phyloP scores from a whole-genome alignment of 495 filamentous ascomycete genomes.

The Penicillium antarcticum region DNA sequence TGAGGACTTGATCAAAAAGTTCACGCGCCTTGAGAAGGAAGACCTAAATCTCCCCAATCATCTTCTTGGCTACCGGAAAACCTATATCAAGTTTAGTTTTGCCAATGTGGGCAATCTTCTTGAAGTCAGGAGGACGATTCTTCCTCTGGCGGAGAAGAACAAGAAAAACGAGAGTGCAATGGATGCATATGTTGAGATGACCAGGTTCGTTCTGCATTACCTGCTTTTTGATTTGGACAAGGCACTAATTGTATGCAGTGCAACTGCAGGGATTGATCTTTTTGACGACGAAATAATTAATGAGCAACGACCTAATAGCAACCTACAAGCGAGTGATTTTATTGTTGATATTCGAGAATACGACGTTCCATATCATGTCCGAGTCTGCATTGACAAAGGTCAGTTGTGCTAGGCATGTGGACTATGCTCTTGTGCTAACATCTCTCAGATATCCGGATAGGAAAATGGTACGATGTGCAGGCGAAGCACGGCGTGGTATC shows the following conservation, averaged over 20 bases:
- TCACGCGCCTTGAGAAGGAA: constrained; percentile 81
- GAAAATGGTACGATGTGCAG: constrained; percentile 96
- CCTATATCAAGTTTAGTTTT: constrained; percentile 81
- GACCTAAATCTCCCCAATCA: constrained; percentile 97
- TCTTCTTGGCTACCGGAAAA: constrained; percentile 82
- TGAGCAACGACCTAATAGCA: constrained; percentile 77
- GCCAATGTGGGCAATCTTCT: constrained; percentile 83
- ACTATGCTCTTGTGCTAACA: constrained; percentile 9
- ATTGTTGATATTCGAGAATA: constrained; percentile 99
- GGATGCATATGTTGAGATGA: constrained; percentile 97
- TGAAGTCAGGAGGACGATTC: constrained; percentile 72
- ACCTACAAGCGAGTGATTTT: constrained; percentile 90
- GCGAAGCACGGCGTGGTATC: constrained; percentile 85
- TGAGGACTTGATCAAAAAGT: constrained; percentile 77
- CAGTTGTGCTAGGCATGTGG: constrained; percentile 16
- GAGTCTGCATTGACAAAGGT: constrained; percentile 96
- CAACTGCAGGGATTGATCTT: constrained; percentile 86
- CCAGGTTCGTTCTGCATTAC: constrained; percentile 57
- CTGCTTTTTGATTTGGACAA: background rate
- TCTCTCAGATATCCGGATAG: constrained; percentile 78
- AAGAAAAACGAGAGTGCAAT: constrained; percentile 91
- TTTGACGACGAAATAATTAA: constrained; percentile 89
- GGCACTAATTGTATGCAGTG: constrained; percentile 42
- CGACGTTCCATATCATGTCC: constrained; percentile 98
- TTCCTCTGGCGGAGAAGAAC: constrained; percentile 94